Percentiles rank a stretch among this genome's conserved stretches.
These are phyloP conservation scores for Phylloporus arenicola DNA, from an alignment of 768 basidiomycete species.

Conservation along the genomic window DNA sequence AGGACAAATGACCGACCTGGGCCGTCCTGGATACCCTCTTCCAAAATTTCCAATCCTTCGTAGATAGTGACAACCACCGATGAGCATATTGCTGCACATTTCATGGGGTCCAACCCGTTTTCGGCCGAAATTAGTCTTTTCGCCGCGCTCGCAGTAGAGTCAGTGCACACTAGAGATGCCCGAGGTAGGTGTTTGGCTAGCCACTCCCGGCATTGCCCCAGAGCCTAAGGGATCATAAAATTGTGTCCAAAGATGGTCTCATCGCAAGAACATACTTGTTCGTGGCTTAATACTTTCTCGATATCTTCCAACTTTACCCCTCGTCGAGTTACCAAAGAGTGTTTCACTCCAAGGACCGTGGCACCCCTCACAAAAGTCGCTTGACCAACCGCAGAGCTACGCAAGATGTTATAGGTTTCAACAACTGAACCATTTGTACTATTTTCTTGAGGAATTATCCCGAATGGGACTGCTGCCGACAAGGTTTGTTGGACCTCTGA, in stretches of 20 bases:
- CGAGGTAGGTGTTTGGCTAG: conserved; percentile 47
- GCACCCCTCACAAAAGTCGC: conserved; percentile 55
- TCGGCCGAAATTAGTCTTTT: conserved; percentile 29
- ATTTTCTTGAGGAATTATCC: conserved; percentile 79
- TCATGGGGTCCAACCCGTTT: conserved; percentile 37
- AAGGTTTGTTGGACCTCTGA: conserved; percentile 58
- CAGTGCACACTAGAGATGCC: conserved; percentile 48
- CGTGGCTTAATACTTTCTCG: conserved; percentile 64
- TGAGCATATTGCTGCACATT: conserved; percentile 73
- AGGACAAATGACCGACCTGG: conserved; percentile 10
- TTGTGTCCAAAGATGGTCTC: neutral
- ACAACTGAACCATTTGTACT: conserved; percentile 66
- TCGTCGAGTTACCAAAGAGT: conserved; percentile 60
- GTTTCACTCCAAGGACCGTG: conserved; percentile 54
- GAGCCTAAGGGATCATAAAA: conserved; percentile 43
- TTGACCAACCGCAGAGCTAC: conserved; percentile 34
- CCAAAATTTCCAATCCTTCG: conserved; percentile 55
- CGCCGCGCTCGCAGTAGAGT: conserved; percentile 74
- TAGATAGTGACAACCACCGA: conserved; percentile 56
- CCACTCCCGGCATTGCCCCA: conserved; percentile 74
- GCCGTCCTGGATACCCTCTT: conserved; percentile 59
- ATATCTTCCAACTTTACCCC: conserved; percentile 56
- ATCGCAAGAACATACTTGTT: conserved; percentile 49
- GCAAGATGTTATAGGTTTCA: conserved; percentile 68
- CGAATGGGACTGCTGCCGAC: conserved; percentile 40